Evolutionary conservation across 208 protist species (phyloP).

Genomic region (Acanthamoeba royreba): DNA sequence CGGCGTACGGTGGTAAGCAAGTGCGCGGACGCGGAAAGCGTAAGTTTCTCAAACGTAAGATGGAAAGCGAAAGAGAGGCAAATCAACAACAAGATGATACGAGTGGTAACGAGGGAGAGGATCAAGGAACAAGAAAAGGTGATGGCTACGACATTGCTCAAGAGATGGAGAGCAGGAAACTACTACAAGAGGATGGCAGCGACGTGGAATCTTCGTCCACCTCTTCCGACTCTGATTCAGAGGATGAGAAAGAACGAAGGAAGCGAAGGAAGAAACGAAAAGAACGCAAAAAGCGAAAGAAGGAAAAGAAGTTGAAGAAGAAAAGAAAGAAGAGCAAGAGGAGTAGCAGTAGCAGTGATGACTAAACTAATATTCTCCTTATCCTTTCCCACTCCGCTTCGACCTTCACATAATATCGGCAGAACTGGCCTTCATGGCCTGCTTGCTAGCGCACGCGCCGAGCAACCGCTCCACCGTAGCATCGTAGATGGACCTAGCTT

Average conservation of each 20-base stretch:
- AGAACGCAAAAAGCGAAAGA: not conserved
- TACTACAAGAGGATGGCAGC: constrained; percentile 25
- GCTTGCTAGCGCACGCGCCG: no score
- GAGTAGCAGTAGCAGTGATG: no score
- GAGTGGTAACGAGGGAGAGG: no score
- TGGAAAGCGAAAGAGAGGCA: not conserved
- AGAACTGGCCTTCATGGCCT: no score
- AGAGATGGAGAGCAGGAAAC: not conserved
- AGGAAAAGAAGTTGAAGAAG: not conserved
- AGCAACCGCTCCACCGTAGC: not conserved
- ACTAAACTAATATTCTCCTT: no score
- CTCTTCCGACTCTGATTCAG: not conserved
- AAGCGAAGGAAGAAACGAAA: not conserved
- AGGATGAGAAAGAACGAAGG: not conserved
- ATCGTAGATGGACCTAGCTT: not conserved
- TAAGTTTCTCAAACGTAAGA: not conserved
- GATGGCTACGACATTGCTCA: not conserved
- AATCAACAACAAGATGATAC: no score
- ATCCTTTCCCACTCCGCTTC: no score
- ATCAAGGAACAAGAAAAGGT: not conserved
- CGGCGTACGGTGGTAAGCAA: not conserved
- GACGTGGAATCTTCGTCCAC: constrained; percentile 57
- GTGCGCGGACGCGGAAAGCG: not conserved
- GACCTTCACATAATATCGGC: no score
- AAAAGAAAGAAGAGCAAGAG: not conserved